Base-by-base conservation (phyloP, 164 flowering plant genomes). In the Litsea cubeba region DNA sequence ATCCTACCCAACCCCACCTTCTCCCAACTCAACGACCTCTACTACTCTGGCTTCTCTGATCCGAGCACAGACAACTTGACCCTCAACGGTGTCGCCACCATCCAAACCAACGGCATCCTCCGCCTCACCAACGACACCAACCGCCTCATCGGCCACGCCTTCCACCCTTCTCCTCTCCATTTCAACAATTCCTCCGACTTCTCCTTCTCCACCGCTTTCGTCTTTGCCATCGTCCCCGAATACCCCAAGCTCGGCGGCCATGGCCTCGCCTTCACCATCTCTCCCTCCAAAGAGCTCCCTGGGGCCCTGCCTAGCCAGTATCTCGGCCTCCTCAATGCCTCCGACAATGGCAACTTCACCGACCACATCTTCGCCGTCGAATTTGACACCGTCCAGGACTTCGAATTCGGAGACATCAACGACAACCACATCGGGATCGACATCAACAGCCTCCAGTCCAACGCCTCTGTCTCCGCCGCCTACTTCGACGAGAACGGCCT, bases 351-450 rank as follows among this genome's bases (percentile, higher is more conserved):
- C 2, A 86, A 83, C 68, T 67, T 70, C 76, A 64, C 88, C 1
- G 80, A 87, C 74, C 86, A 84, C 62, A 62, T 87, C 24, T 77
- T 87, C 63, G 92, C 95, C 2, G 85, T 90, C 22, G 95, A 90
- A 74, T 90, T 90, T 75, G 95, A 88, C 76, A 87, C 92, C 0
- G 89, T 85, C 54, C 84, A 81, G 30, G 88, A 87, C 76, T 83
- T 84, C n/a, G 90, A 86, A 73, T 85, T 90, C 74, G 75, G 25
- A 0, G 95, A 93, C 66, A 84, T 87, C 28, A 79, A 83, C 75
- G 91, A 86, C 73, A 89, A 93, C 74, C 98, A 93, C 79, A 83
- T 93, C 2, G 97, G 98, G 1, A 76, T 93, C 22, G 86, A 93
- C 54, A 63, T 93, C 65, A 84, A 90, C 62, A 82, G 87, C 68